phyloP scores from a whole-genome alignment of 805 yeast species.

The Isabelozyma heimii region DNA sequence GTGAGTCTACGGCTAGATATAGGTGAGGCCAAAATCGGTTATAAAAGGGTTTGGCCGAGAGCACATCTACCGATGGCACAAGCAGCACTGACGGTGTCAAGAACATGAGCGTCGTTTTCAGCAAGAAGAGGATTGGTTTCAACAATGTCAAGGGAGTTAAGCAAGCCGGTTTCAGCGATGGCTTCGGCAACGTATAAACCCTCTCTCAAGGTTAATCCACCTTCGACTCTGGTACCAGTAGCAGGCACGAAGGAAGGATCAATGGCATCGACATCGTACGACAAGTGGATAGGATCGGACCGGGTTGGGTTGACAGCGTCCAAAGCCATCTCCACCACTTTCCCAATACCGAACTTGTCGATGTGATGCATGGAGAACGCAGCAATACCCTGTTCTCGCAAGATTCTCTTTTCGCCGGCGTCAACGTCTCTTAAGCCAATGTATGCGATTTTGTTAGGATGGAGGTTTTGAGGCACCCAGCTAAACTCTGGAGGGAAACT shows the following conservation, averaged over 20 bases:
- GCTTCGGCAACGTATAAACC: constrained; percentile 92
- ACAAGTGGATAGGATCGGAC: constrained; percentile 74
- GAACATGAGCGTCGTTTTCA: constrained; percentile 65
- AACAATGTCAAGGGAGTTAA: constrained; percentile 85
- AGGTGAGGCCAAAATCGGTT: constrained; percentile 9
- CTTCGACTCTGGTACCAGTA: constrained; percentile 97
- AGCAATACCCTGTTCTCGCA: constrained; percentile 67
- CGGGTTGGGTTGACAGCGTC: constrained; percentile 70
- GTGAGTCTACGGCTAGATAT: too few species aligned
- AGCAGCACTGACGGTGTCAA: constrained; percentile 87
- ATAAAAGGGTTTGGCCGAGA: constrained; percentile 82
- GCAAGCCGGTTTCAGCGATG: constrained; percentile 83
- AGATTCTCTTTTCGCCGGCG: constrained; percentile 72
- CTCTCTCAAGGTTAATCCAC: constrained; percentile 92
- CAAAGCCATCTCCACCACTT: constrained; percentile 89
- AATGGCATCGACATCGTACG: constrained; percentile 95
- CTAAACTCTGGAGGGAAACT: constrained; percentile 68
- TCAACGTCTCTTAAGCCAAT: constrained; percentile 95
- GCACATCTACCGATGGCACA: constrained; percentile 92
- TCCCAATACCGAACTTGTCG: constrained; percentile 89
- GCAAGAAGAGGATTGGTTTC: constrained; percentile 92
- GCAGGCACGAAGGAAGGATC: constrained; percentile 95
- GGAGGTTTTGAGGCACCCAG: constrained; percentile 76
- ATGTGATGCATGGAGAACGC: constrained; percentile 96
- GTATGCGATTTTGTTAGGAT: constrained; percentile 74